These are phyloP conservation scores for Wolfiporia cocos DNA, from an alignment of 1,284 basidiomycete species.

Conservation along the genomic window DNA sequence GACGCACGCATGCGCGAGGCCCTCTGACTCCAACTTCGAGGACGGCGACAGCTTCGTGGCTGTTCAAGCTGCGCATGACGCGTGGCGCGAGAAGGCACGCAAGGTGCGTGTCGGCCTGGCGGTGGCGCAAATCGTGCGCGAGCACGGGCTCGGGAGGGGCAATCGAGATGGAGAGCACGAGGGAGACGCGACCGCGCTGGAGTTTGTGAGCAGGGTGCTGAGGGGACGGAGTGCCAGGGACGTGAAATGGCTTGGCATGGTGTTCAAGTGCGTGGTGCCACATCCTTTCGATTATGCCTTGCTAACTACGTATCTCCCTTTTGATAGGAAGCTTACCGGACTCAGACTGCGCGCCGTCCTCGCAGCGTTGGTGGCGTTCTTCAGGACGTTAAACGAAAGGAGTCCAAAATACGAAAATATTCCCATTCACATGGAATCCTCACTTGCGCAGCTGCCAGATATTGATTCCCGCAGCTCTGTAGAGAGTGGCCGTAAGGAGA, in stretches of 20 bases:
- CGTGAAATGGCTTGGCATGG: conserved; percentile 35
- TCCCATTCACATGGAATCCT: conserved; percentile 29
- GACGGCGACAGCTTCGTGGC: no score
- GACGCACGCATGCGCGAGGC: no score
- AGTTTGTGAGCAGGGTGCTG: conserved; percentile 32
- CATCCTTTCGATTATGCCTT: no score
- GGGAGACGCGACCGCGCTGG: conserved; percentile 15
- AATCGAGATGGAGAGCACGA: conserved; percentile 1
- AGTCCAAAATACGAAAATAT: conserved; percentile 30
- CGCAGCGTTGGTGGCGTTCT: conserved; percentile 32
- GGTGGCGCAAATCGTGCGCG: conserved; percentile 37
- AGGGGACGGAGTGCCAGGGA: conserved; percentile 36
- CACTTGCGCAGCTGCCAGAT: conserved; percentile 21
- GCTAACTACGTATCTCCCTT: no score
- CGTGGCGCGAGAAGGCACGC: conserved; percentile 29
- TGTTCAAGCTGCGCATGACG: conserved; percentile 32
- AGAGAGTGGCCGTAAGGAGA: no score
- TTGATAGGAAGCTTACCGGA: conserved; percentile 39
- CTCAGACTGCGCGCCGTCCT: conserved; percentile 35
- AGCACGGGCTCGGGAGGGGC: conserved; percentile 28
- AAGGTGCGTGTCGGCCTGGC: conserved; percentile 41
- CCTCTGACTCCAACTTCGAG: no score
- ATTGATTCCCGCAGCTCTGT: no score
- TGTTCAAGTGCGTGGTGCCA: conserved; percentile 42
- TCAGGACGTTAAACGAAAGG: no score